Conservation (phyloP, 345 rosid genomes). For the Populus euphratica region DNA sequence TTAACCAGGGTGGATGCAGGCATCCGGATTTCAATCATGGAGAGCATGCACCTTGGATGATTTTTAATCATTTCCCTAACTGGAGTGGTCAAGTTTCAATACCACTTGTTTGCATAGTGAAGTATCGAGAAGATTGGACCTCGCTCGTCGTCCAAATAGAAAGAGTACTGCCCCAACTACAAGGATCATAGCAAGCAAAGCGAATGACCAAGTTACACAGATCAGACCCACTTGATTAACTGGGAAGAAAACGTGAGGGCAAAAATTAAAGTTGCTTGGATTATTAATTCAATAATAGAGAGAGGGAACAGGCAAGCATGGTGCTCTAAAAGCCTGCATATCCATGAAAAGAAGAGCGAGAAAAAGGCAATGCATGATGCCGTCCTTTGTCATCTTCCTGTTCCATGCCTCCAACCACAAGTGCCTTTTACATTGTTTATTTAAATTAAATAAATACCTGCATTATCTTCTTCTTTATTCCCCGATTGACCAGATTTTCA, state of each 20-base stretch:
- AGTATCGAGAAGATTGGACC: neutral
- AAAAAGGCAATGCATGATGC: neutral
- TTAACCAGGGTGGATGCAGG: neutral
- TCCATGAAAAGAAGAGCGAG: slow-evolving; percentile 19
- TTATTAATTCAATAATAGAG: neutral
- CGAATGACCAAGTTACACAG: neutral
- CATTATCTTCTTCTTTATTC: neutral
- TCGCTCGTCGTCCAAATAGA: neutral
- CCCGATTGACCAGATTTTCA: neutral
- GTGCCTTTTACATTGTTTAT: neutral
- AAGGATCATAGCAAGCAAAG: neutral
- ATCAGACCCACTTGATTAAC: too few species aligned
- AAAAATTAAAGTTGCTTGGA: neutral
- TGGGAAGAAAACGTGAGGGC: neutral
- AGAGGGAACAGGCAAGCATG: slow-evolving; percentile 28
- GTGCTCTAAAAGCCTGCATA: slow-evolving; percentile 31
- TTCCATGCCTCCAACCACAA: slow-evolving; percentile 11
- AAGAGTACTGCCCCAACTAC: neutral
- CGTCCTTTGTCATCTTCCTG: slow-evolving; percentile 36
- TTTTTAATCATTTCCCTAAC: neutral
- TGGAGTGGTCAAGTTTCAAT: neutral
- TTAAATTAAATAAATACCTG: neutral
- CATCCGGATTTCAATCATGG: neutral
- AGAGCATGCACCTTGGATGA: neutral
- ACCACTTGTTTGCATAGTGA: neutral